Percentiles rank a stretch among this genome's conserved stretches.
phyloP scores from a whole-genome alignment of 805 yeast species.

The Geotrichum ghanense region DNA sequence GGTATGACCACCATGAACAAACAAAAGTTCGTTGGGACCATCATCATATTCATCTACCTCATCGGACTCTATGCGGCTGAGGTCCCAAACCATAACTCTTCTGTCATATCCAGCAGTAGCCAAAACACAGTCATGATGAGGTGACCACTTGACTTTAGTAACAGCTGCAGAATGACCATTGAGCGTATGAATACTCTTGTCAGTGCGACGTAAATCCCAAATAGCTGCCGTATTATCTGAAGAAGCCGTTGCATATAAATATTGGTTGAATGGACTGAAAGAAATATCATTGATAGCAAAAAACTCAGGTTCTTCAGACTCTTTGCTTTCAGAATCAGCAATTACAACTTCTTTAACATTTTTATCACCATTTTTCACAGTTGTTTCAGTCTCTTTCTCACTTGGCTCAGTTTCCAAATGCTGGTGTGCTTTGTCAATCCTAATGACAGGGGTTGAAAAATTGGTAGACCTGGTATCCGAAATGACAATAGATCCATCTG shows the following conservation, averaged over 20 bases:
- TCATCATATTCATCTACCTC: constrained; percentile 38
- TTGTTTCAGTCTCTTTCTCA: neutral
- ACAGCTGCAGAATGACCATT: constrained; percentile 40
- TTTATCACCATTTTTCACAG: neutral
- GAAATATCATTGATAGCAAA: constrained; percentile 46
- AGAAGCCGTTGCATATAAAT: constrained; percentile 56
- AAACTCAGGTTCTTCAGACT: neutral
- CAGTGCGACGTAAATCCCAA: constrained; percentile 50
- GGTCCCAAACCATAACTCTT: constrained; percentile 66
- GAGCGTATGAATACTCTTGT: neutral
- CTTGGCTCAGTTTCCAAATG: neutral
- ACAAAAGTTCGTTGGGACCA: constrained; percentile 65
- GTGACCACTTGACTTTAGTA: constrained; percentile 44
- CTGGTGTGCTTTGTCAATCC: constrained; percentile 8
- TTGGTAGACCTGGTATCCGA: constrained; percentile 39
- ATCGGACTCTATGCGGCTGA: constrained; percentile 41
- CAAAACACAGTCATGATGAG: constrained; percentile 38
- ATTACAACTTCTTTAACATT: neutral
- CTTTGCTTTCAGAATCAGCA: neutral
- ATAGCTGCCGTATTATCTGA: constrained; percentile 41
- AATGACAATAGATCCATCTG: constrained; percentile 39
- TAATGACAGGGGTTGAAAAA: constrained; percentile 8
- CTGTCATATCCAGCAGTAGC: constrained; percentile 57
- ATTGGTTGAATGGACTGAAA: constrained; percentile 45
- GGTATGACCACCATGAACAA: constrained; percentile 84